Conservation (phyloP, 306 rosid genomes). For the Rosa multiflora region DNA sequence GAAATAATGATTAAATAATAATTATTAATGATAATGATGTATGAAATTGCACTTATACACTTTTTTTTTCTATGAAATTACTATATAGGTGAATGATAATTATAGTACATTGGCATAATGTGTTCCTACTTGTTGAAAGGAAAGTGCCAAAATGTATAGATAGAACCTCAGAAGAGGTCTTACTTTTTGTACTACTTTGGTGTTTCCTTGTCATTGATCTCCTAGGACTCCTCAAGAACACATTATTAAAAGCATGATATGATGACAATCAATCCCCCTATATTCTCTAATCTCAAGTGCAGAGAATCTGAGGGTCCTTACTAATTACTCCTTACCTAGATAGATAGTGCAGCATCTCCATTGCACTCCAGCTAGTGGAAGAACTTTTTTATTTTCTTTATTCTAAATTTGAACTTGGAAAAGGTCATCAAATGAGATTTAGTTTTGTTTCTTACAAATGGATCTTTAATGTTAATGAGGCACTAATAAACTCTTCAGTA, state of each 20-base stretch:
- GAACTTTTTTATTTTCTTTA: background rate
- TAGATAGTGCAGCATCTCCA: slow-evolving; percentile 31
- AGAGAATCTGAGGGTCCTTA: slow-evolving; percentile 29
- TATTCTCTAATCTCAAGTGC: slow-evolving; percentile 22
- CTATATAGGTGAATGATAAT: background rate
- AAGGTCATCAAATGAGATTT: slow-evolving; percentile 35
- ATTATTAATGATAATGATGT: too few relatives aligned
- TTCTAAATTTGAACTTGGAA: background rate
- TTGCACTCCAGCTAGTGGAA: slow-evolving; percentile 30
- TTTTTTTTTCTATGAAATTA: too few relatives aligned
- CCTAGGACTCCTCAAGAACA: slow-evolving; percentile 17
- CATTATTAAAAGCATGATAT: slow-evolving; percentile 8
- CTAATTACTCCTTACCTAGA: background rate
- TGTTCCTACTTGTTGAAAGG: background rate
- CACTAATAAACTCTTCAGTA: slow-evolving; percentile 13
- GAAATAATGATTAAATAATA: too few relatives aligned
- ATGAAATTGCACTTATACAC: background rate
- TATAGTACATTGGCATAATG: background rate
- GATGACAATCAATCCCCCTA: slow-evolving; percentile 19
- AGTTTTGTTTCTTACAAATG: slow-evolving; percentile 17
- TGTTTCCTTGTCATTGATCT: slow-evolving; percentile 5
- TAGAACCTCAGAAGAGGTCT: background rate
- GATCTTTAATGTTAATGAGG: background rate
- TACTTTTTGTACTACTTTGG: background rate
- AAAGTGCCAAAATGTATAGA: background rate